Base-by-base conservation (phyloP, 768 basidiomycete genomes). In the Suillus discolor region DNA sequence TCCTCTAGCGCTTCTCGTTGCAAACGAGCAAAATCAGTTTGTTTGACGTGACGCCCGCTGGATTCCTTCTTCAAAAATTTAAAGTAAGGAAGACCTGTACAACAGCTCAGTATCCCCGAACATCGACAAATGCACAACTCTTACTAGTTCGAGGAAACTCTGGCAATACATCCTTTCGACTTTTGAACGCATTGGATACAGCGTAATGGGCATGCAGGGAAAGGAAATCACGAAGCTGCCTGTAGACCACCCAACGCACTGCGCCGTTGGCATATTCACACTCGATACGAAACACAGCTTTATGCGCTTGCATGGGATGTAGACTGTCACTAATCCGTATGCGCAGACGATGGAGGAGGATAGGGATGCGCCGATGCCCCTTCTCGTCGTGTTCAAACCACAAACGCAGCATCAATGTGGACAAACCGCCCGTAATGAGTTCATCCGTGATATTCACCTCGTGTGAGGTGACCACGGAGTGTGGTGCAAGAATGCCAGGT, bases 201-300 rank as follows among this genome's bases (percentile, higher is more conserved):
- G 90, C 82, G 74, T 97, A 97, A 74, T 98, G 96, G 0, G 90
- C 85, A 75, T 98, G 96, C 28, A 99, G 78, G 31, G 91, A 91
- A 55, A 97, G 63, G 72, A 99, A 97, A 75, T 99, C 97, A 67
- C 93, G 89, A 62, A 97, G 83, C 78, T 96, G 90, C 62, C 97
- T 89, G 77, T 95, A 95, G n/a, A 94, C 84, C 36, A 97, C 96
- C 97, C 97, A 99, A 75, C 95, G 82, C 73, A 85, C 88, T 15
- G 90, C 89, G 25, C 94, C 94, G 69, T 97, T 96, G 0, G 94
- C 97, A 75, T 99, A 99, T 77, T 97, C 93, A 74, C 96, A 98
- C 77, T 96, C 94, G 69, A 96, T 94, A 18, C 94, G 87, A 74
- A 96, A 96, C 2, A 94, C 88, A 6, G 92, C 87, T 72, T 91